Base-by-base conservation (phyloP, 805 yeast species). In the Torulaspora delbrueckii region DNA sequence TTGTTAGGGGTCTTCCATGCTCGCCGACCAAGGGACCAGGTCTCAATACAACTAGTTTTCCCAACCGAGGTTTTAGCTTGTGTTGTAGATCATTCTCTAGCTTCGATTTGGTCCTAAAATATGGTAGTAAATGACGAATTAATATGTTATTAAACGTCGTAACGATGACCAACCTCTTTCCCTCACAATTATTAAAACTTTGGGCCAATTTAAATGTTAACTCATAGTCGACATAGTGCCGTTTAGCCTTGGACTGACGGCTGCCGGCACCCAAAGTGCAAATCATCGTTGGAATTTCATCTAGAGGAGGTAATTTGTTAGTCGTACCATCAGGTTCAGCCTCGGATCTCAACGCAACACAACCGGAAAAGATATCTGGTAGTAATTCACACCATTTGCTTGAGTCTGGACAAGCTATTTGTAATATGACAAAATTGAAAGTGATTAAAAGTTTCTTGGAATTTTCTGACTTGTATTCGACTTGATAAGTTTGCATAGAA, bases 1-100 rank as follows among this genome's bases (percentile, higher is more conserved):
- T 39, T 8, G 43, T 37, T 10, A 41, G 19, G 32, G n/a, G 53
- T 44, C 30, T 33, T 5, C 40, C 48, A 46, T 52, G 60, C 10
- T 33, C 44, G 4, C 69, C 70, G 16, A 57, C 43, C 4, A 60
- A 25, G 19, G 65, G 62, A n/a, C 65, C 65, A 8, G 65, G 65
- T 45, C 60, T 48, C 13, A 60, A 30, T 3, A 60, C 43, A 4
- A 50, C 25, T 10, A 57, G 31, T 14, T 52, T 50, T 10, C 45
- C 40, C 28, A 55, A 37, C 3, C 43, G 37, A 10, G 50, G 48
- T 33, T 38, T 18, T 30, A 51, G 23, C 13, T 36, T 35, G 30
- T 44, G 42, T 31, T 45, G 36, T 28, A 57, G 38, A 34, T 47
- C 57, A 4, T 48, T 39, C 45, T 60, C 65, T 22, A 60, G 26